Percentiles rank a stretch among this genome's conserved stretches.
phyloP scores from a whole-genome alignment of 257 asterid species.

The Nicotiana noctiflora region DNA sequence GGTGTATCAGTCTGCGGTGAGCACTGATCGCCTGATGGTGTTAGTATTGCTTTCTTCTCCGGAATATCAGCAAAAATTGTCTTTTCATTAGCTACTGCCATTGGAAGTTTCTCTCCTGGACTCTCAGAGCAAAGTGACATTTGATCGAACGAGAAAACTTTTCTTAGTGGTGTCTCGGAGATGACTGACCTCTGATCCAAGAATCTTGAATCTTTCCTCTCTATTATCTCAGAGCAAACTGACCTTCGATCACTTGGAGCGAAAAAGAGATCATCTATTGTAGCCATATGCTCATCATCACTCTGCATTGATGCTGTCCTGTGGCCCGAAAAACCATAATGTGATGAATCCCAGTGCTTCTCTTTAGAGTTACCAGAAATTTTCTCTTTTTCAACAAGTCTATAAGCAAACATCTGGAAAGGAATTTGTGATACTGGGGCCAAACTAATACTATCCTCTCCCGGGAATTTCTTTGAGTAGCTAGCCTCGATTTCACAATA shows the following conservation, averaged over 20 bases:
- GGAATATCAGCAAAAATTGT: constrained; percentile 2
- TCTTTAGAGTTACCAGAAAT: constrained; percentile 17
- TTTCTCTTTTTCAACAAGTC: constrained; percentile 57
- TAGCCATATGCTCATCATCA: constrained; percentile 47
- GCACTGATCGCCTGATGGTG: constrained; percentile 3
- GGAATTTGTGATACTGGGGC: constrained; percentile 59
- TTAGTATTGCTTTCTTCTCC: not conserved
- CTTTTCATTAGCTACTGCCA: constrained; percentile 1
- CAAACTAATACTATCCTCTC: constrained; percentile 23
- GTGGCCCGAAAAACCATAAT: constrained; percentile 24
- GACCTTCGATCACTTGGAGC: constrained; percentile 53
- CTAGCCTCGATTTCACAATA: constrained; percentile 65
- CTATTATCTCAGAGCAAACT: constrained; percentile 34
- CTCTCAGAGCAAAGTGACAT: constrained; percentile 13
- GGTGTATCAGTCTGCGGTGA: constrained; percentile 13
- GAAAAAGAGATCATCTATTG: constrained; percentile 65
- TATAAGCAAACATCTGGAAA: constrained; percentile 66
- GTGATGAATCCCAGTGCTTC: constrained; percentile 38
- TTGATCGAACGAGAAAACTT: constrained; percentile 16
- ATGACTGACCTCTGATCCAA: constrained; percentile 10
- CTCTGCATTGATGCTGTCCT: constrained; percentile 31
- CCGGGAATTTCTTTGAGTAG: constrained; percentile 38
- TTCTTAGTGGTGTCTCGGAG: constrained; percentile 42
- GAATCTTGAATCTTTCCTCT: constrained; percentile 7
- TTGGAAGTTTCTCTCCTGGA: constrained; percentile 22